Conservation (phyloP, 495 filamentous ascomycete genomes). For the Jackrogersella minutella region DNA sequence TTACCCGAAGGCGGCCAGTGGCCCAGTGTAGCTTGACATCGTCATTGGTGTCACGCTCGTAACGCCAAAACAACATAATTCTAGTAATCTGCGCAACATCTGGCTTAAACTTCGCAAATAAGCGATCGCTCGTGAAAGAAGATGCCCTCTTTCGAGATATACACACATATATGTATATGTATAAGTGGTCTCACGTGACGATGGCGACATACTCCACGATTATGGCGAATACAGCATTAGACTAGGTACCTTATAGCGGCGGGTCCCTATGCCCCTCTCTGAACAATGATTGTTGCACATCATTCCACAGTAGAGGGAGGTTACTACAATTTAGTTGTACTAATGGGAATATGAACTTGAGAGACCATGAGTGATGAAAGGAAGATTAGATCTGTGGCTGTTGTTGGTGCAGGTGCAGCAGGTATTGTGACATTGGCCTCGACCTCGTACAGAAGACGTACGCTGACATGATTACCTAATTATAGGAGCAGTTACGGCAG, state of each 20-base stretch:
- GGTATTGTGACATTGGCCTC: constrained; percentile 38
- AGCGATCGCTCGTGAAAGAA: too few relatives aligned
- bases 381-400: constrained; percentile 57
- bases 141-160: too few relatives aligned
- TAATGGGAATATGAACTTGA: too few relatives aligned
- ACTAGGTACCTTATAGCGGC: background rate
- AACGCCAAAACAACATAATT: background rate
- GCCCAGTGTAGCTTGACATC: background rate
- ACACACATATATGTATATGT: background rate
- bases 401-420: constrained; percentile 61
- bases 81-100: background rate
- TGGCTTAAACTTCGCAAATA: too few relatives aligned
- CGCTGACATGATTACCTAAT: constrained; percentile 7
- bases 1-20: too few relatives aligned
- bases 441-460: background rate
- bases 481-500: constrained; percentile 54
- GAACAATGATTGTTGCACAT: background rate
- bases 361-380: constrained; percentile 35
- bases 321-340: background rate
- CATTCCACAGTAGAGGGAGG: background rate
- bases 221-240: constrained; percentile 29
- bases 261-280: constrained; percentile 17
- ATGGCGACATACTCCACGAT: constrained; percentile 31
- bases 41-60: background rate
- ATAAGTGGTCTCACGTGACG: constrained; percentile 25